Percentiles rank a stretch among this genome's conserved stretches.
phyloP scores from a whole-genome alignment of 2,329 filamentous ascomycete species.

The Escovopsis sp. region DNA sequence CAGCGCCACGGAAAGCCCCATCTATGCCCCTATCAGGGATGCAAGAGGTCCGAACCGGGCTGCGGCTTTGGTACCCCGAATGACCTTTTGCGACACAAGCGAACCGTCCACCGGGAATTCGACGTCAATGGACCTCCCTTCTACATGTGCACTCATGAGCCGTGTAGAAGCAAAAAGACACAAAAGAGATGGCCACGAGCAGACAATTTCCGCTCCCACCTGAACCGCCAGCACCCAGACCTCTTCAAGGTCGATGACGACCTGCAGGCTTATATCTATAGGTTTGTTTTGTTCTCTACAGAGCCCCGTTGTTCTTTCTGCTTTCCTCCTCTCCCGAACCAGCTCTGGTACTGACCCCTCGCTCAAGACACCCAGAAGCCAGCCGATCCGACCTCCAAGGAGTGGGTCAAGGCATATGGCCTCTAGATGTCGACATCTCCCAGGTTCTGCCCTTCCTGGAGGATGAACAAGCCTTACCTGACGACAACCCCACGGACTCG shows the following conservation, averaged over 20 bases:
- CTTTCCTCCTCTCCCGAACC: too few relatives aligned
- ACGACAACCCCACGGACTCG: background rate
- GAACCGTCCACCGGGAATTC: slow-evolving; percentile 50
- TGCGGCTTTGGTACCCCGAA: slow-evolving; percentile 71
- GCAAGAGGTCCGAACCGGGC: slow-evolving; percentile 36
- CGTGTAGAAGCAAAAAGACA: slow-evolving; percentile 13
- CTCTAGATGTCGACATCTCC: slow-evolving; percentile 9
- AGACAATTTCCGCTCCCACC: slow-evolving; percentile 78
- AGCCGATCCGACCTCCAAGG: slow-evolving; percentile 4
- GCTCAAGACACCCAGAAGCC: background rate
- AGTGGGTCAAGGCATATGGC: slow-evolving; percentile 12
- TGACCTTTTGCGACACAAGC: slow-evolving; percentile 67
- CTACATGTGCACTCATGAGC: slow-evolving; percentile 13
- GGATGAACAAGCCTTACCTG: background rate
- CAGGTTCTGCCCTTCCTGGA: too few relatives aligned
- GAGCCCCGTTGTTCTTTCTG: too few relatives aligned
- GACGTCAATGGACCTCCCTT: slow-evolving; percentile 7
- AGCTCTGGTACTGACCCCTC: background rate
- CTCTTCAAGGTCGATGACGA: slow-evolving; percentile 22
- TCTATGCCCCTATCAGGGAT: slow-evolving; percentile 43
- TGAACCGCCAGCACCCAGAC: slow-evolving; percentile 49
- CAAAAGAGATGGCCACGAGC: slow-evolving; percentile 61
- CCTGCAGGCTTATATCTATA: slow-evolving; percentile 20
- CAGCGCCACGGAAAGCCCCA: slow-evolving; percentile 55
- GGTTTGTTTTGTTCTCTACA: slow-evolving; percentile 3